Evolutionary conservation across 2,329 filamentous ascomycete species (phyloP).

Genomic region (Biscogniauxia marginata): DNA sequence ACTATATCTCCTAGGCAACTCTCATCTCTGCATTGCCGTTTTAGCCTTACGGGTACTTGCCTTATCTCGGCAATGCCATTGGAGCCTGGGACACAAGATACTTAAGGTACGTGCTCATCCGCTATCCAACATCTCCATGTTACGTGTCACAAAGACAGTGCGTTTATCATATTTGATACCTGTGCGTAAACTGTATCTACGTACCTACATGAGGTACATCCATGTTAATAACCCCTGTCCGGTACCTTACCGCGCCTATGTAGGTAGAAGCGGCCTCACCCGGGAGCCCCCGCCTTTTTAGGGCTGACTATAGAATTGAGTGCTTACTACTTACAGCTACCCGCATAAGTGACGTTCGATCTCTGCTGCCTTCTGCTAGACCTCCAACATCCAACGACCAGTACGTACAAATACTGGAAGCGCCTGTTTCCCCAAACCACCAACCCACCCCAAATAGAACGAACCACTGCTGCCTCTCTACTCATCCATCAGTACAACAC

Average conservation of each 20-base stretch:
- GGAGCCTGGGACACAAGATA: background rate
- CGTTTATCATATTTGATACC: background rate
- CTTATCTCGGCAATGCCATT: background rate
- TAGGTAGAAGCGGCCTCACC: background rate
- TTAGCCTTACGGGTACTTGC: background rate
- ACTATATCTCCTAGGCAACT: no score
- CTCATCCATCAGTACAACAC: background rate
- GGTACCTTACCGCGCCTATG: background rate
- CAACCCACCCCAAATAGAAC: background rate
- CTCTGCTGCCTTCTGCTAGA: background rate
- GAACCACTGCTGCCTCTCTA: background rate
- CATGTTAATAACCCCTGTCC: background rate
- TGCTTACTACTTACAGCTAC: background rate
- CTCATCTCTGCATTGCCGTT: no score
- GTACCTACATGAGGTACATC: background rate
- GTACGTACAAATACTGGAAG: background rate
- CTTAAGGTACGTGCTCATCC: background rate
- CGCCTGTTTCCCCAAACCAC: background rate
- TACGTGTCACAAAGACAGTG: background rate
- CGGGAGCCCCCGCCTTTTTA: background rate
- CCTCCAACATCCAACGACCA: background rate
- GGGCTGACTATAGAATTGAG: background rate
- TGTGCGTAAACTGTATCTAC: no score
- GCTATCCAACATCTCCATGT: background rate
- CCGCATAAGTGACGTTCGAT: background rate